phyloP scores from a whole-genome alignment of 768 basidiomycete species.

The Suillus weaverae region DNA sequence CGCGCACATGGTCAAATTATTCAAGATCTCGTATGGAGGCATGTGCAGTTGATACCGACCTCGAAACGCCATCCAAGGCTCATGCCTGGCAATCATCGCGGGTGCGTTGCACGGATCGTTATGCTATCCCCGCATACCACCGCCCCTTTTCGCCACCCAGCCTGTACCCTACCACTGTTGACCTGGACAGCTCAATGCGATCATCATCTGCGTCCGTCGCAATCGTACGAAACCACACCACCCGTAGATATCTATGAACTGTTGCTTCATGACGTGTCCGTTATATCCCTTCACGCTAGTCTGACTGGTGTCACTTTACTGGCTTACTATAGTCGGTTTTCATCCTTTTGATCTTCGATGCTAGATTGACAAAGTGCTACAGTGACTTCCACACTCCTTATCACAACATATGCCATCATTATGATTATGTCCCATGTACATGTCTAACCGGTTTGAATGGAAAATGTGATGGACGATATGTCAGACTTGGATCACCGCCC shows the following conservation, averaged over 20 bases:
- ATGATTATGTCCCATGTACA: background rate
- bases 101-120: background rate
- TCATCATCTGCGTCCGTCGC: background rate
- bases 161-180: background rate
- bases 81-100: background rate
- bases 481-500: no score
- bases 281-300: background rate
- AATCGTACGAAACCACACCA: background rate
- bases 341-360: background rate
- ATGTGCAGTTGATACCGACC: background rate
- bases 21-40: background rate
- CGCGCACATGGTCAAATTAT: background rate
- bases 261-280: background rate
- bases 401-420: background rate
- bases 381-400: background rate
- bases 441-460: no score
- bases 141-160: slow-evolving; percentile 3
- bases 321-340: background rate
- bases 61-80: background rate
- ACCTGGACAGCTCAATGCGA: background rate
- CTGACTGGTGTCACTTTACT: background rate
- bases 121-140: background rate
- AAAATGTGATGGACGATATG: no score
- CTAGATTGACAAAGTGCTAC: background rate
- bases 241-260: background rate